These are phyloP conservation scores for Tulasnella sp. DNA, from an alignment of 768 basidiomycete species.

Conservation along the genomic window DNA sequence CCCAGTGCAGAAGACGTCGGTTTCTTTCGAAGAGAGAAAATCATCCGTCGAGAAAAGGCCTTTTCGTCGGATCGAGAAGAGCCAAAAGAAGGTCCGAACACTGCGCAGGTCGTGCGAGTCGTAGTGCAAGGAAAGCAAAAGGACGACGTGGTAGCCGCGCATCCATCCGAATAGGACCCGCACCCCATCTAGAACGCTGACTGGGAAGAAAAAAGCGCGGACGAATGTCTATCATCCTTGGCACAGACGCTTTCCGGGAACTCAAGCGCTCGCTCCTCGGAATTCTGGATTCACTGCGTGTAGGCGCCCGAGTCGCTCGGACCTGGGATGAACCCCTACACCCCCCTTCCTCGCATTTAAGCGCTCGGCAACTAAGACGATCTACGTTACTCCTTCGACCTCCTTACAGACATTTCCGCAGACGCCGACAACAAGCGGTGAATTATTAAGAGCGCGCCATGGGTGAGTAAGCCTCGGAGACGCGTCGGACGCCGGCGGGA, in stretches of 20 bases:
- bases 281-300: not conserved
- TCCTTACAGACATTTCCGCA: not conserved
- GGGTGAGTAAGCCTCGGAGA: slow-evolving; percentile 5
- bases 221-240: not conserved
- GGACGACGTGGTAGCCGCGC: not conserved
- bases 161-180: not conserved
- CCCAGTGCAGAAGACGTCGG: too few species aligned
- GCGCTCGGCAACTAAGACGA: not conserved
- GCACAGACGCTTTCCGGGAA: not conserved
- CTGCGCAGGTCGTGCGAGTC: not conserved
- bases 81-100: not conserved
- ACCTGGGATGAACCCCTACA: not conserved
- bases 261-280: slow-evolving; percentile 7
- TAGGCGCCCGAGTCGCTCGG: slow-evolving; percentile 1
- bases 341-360: not conserved
- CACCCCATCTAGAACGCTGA: not conserved
- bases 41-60: not conserved
- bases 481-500: not conserved
- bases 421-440: not conserved
- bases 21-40: not conserved
- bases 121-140: not conserved
- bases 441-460: not conserved
- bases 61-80: not conserved
- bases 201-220: not conserved
- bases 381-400: not conserved